Conservation (phyloP, 306 rosid species). For the Vigna trinervia region DNA sequence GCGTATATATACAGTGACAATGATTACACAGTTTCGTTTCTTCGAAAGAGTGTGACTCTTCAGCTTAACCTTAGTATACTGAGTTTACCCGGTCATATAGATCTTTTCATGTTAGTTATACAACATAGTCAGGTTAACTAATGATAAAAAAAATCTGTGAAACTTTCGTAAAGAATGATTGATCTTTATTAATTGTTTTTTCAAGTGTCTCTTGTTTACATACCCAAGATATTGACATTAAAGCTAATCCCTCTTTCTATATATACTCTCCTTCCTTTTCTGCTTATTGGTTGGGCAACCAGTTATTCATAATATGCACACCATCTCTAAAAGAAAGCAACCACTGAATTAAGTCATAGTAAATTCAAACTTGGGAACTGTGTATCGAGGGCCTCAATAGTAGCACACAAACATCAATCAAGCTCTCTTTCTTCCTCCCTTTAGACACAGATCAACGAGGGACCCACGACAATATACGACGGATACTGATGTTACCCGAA, state of each 20-base stretch:
- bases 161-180: too few species aligned
- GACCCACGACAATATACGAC: constrained; percentile 35
- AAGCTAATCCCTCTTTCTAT: background rate
- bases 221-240: background rate
- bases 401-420: background rate
- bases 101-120: too few species aligned
- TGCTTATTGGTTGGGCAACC: background rate
- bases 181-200: too few species aligned
- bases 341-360: background rate
- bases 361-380: constrained; percentile 2
- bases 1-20: too few species aligned
- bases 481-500: background rate
- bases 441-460: constrained; percentile 12
- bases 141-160: too few species aligned
- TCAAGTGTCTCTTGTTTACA: too few species aligned
- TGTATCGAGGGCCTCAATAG: background rate
- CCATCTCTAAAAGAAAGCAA: background rate
- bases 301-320: background rate
- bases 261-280: background rate
- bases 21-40: background rate
- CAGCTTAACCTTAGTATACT: background rate
- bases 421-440: background rate
- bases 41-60: background rate
- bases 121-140: too few species aligned
- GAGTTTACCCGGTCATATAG: background rate